phyloP scores from a whole-genome alignment of 306 rosid genomes.

The Crotalaria pallida region DNA sequence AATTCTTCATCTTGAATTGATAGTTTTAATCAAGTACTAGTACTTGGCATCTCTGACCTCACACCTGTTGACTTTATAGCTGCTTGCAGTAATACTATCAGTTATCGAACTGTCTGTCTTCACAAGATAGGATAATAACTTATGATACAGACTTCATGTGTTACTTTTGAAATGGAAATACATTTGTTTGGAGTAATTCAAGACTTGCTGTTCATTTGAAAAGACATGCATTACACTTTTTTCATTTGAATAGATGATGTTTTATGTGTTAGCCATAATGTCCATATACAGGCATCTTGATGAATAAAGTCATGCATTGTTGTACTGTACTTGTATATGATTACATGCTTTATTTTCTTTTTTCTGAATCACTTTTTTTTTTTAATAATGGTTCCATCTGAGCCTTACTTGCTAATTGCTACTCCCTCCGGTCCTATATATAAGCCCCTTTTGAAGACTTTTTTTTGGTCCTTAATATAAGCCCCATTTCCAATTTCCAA shows the following conservation, averaged over 20 bases:
- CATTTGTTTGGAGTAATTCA: not conserved
- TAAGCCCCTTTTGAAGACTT: too few relatives aligned
- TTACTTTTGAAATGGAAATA: conserved; percentile 1
- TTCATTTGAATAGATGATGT: not conserved
- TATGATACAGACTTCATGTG: not conserved
- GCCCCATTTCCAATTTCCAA: too few relatives aligned
- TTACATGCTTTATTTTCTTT: not conserved
- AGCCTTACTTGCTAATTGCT: too few relatives aligned
- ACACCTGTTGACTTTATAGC: not conserved
- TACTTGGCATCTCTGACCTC: not conserved
- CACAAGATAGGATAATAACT: not conserved
- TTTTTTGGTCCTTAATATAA: too few relatives aligned
- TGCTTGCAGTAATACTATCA: not conserved
- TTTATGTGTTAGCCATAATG: not conserved
- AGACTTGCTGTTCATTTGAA: not conserved
- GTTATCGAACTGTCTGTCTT: not conserved
- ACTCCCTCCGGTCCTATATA: too few relatives aligned
- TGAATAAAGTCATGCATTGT: not conserved
- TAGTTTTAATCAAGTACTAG: not conserved
- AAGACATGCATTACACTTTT: not conserved
- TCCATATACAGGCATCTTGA: not conserved
- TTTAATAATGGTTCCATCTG: too few relatives aligned
- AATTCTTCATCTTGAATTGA: conserved; percentile 15
- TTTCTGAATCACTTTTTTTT: not conserved
- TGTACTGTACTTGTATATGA: not conserved